Evolutionary conservation across 805 yeast genomes (phyloP).

Genomic region (Zygotorulaspora danielsina): DNA sequence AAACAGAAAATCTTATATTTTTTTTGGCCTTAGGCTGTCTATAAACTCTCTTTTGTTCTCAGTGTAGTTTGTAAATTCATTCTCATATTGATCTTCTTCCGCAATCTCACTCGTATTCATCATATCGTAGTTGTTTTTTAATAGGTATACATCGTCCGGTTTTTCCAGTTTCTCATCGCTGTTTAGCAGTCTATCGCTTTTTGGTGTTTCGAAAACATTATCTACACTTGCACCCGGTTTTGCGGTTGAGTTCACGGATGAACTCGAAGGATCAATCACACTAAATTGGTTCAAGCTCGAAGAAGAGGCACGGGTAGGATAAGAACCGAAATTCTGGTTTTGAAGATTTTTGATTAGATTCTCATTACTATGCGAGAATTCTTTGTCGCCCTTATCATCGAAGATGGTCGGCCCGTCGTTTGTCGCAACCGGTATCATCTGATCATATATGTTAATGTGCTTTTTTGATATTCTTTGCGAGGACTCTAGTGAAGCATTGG

Average conservation of each 20-base stretch:
- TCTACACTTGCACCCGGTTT: constrained; percentile 23
- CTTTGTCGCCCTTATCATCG: constrained; percentile 7
- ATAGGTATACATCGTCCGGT: constrained; percentile 25
- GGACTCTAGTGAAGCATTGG: constrained; percentile 18
- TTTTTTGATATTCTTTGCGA: constrained; percentile 13
- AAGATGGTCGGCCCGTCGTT: constrained; percentile 7
- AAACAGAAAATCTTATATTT: constrained; percentile 5
- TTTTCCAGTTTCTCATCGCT: constrained; percentile 9
- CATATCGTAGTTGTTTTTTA: constrained; percentile 35
- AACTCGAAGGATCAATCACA: constrained; percentile 9
- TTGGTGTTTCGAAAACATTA: constrained; percentile 26
- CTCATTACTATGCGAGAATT: constrained; percentile 14
- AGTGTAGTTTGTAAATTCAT: constrained; percentile 44
- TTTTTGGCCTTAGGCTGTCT: constrained; percentile 40
- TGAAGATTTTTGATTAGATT: constrained; percentile 23
- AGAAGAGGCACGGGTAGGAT: constrained; percentile 24
- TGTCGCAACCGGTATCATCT: constrained; percentile 24
- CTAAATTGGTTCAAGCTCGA: constrained; percentile 14
- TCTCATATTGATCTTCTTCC: constrained; percentile 45
- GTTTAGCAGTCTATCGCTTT: constrained; percentile 12
- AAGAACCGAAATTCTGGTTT: constrained; percentile 29
- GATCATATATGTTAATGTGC: constrained; percentile 22
- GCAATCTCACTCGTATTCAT: constrained; percentile 34
- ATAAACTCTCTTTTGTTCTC: constrained; percentile 42
- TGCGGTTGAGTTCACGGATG: constrained; percentile 24